Percentiles rank a stretch among this genome's conserved stretches.
These are phyloP conservation scores for Euphorbia lathyris DNA, from an alignment of 345 rosid genomes.

Conservation along the genomic window DNA sequence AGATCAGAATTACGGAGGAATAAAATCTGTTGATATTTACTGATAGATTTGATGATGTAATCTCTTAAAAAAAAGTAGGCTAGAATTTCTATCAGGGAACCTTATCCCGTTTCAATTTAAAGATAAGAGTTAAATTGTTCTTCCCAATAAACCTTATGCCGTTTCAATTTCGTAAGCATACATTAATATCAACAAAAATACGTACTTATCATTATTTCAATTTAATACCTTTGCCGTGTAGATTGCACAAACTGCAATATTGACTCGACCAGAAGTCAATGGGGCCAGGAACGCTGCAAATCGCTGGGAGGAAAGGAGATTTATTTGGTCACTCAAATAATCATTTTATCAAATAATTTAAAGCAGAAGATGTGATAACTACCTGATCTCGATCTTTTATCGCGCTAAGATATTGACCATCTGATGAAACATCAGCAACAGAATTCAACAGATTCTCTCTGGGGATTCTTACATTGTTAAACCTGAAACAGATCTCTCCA, in stretches of 20 bases:
- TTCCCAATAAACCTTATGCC: not conserved
- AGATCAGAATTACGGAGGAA: not conserved
- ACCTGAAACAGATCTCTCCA: constrained; percentile 44
- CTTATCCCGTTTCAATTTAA: too few species aligned
- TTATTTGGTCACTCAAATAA: not conserved
- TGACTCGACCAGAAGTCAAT: constrained; percentile 84
- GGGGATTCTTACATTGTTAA: constrained; percentile 77
- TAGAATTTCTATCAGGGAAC: too few species aligned
- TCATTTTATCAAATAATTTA: not conserved
- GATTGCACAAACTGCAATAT: constrained; percentile 59
- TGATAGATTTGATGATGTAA: not conserved
- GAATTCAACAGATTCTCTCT: constrained; percentile 87
- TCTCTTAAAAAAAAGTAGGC: not conserved
- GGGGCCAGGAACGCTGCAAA: constrained; percentile 97
- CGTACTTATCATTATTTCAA: constrained; percentile 5
- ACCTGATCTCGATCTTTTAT: constrained; percentile 93
- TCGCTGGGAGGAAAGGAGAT: constrained; percentile 48
- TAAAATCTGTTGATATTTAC: not conserved
- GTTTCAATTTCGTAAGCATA: not conserved
- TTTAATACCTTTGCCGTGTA: constrained; percentile 65
- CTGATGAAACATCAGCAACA: constrained; percentile 88
- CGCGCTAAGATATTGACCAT: constrained; percentile 80
- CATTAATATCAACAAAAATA: not conserved
- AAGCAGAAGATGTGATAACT: not conserved
- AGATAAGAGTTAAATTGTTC: not conserved